These are phyloP conservation scores for Letharia columbiana DNA, from an alignment of 495 filamentous ascomycete genomes.

Conservation along the genomic window DNA sequence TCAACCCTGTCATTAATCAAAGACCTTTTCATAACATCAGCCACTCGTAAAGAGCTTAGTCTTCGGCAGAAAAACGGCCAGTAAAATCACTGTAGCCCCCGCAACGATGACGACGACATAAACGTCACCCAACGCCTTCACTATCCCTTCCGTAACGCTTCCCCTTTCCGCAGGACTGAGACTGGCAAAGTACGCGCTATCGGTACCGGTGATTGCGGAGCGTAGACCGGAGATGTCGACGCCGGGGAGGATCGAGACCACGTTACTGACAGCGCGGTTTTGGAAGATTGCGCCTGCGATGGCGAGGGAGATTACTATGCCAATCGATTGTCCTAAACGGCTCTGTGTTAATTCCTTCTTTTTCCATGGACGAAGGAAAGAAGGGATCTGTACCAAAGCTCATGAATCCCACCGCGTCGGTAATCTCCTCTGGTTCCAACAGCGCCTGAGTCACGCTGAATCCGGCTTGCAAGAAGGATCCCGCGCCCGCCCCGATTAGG, in stretches of 20 bases:
- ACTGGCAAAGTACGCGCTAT: neutral
- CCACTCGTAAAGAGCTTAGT: too few relatives aligned
- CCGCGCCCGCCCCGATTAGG: constrained; percentile 40
- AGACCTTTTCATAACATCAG: too few relatives aligned
- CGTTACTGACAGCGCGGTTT: neutral
- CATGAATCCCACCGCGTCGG: constrained; percentile 44
- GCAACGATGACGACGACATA: too few relatives aligned
- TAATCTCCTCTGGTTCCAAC: constrained; percentile 31
- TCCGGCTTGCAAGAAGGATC: constrained; percentile 41
- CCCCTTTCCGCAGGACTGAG: too few relatives aligned
- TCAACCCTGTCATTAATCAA: too few relatives aligned
- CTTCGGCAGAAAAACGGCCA: too few relatives aligned
- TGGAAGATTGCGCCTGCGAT: neutral
- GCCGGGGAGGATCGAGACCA: neutral
- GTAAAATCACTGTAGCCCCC: too few relatives aligned
- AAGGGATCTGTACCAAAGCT: constrained; percentile 11
- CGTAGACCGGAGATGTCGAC: neutral
- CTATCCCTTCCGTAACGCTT: too few relatives aligned
- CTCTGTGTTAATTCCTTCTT: too few relatives aligned
- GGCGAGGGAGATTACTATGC: neutral
- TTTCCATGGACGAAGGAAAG: too few relatives aligned
- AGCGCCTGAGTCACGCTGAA: constrained; percentile 48
- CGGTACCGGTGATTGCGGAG: neutral
- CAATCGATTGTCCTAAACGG: neutral
- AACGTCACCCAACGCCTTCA: too few relatives aligned